Conservation (phyloP, 371 early-diverging fungal species). For the Apophysomyces ossiformis region DNA sequence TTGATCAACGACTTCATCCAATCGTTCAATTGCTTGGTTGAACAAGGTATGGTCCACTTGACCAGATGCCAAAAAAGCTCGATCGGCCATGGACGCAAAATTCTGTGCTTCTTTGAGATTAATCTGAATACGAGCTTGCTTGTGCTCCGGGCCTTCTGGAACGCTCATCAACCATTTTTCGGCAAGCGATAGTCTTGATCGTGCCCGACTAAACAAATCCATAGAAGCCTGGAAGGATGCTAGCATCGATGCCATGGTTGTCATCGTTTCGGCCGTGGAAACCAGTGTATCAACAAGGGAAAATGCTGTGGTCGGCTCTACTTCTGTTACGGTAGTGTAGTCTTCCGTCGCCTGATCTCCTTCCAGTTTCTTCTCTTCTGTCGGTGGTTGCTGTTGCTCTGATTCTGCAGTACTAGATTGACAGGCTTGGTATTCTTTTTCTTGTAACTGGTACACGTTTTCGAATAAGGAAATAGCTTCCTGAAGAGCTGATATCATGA, state of each 20-base stretch:
- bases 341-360: constrained; percentile 17
- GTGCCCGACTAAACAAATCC: constrained; percentile 43
- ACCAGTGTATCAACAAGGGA: constrained; percentile 49
- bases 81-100: constrained; percentile 62
- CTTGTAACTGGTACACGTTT: constrained; percentile 52
- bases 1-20: constrained; percentile 54
- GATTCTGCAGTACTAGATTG: constrained; percentile 5
- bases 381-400: not conserved
- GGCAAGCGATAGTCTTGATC: constrained; percentile 36
- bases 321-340: constrained; percentile 43
- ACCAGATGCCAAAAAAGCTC: constrained; percentile 52
- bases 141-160: constrained; percentile 23
- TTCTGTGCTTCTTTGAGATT: constrained; percentile 62
- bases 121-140: constrained; percentile 42
- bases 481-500: constrained; percentile 38
- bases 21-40: constrained; percentile 40
- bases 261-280: constrained; percentile 44
- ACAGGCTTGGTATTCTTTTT: constrained; percentile 39
- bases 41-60: constrained; percentile 53
- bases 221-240: constrained; percentile 42
- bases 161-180: constrained; percentile 43
- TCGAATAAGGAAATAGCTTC: constrained; percentile 60
- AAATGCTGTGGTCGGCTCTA: constrained; percentile 46
- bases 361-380: constrained; percentile 14
- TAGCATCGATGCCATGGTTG: constrained; percentile 55